Percentiles rank a stretch among this genome's conserved stretches.
phyloP scores from a whole-genome alignment of 2,329 filamentous ascomycete species.

The Magnaporthales sp. region DNA sequence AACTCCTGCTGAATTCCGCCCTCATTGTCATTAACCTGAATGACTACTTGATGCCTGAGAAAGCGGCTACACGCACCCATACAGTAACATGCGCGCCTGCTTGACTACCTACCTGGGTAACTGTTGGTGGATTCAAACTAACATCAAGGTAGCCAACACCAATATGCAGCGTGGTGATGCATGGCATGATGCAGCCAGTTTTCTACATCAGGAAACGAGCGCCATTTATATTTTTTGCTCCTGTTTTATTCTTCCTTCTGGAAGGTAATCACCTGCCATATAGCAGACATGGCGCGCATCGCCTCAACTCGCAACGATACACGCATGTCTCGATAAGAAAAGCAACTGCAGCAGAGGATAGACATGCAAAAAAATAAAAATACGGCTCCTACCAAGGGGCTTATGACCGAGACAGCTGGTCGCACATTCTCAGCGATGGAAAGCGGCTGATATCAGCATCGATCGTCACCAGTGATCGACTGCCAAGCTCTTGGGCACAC shows the following conservation, averaged over 20 bases:
- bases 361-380: not conserved
- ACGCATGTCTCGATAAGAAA: not conserved
- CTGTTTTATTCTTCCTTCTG: not conserved
- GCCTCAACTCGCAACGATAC: not conserved
- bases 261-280: not conserved
- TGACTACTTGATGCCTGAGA: not conserved
- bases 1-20: not conserved
- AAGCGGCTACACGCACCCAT: not conserved
- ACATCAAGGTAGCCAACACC: not conserved
- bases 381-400: not conserved
- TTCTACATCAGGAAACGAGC: too few relatives aligned
- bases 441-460: not conserved
- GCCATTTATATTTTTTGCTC: not conserved
- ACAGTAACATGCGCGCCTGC: not conserved
- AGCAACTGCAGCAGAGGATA: not conserved
- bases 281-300: not conserved
- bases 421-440: not conserved
- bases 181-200: too few relatives aligned
- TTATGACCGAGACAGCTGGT: not conserved
- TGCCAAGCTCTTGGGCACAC: not conserved
- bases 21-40: not conserved
- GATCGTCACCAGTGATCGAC: not conserved
- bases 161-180: not conserved
- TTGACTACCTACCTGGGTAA: not conserved
- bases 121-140: not conserved